These are phyloP conservation scores for Wickerhamomyces sp. DNA, from an alignment of 1,139 yeast genomes.

Conservation along the genomic window DNA sequence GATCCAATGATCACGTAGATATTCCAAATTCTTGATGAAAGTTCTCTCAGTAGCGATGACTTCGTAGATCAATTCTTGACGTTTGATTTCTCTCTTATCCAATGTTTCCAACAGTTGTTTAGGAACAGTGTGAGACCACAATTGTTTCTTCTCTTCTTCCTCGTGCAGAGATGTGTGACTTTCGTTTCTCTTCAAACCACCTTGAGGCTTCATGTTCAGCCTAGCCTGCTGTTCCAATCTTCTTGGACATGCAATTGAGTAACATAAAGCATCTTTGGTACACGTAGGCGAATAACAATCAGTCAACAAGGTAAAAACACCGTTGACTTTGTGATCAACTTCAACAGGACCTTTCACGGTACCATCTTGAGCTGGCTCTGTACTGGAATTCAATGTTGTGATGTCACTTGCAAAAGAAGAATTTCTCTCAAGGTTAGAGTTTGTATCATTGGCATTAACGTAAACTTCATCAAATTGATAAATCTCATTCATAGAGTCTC, in stretches of 20 bases:
- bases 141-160: slow-evolving; percentile 77
- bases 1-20: slow-evolving; percentile 90
- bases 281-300: slow-evolving; percentile 98
- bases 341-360: slow-evolving; percentile 8
- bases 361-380: background rate
- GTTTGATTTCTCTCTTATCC: slow-evolving; percentile 80
- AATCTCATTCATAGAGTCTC: slow-evolving; percentile 85
- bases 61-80: slow-evolving; percentile 95
- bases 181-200: slow-evolving; percentile 81
- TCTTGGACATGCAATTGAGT: slow-evolving; percentile 96
- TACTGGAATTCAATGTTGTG: slow-evolving; percentile 4
- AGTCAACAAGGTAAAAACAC: slow-evolving; percentile 87
- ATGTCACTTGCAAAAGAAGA: slow-evolving; percentile 21
- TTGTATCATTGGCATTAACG: slow-evolving; percentile 12
- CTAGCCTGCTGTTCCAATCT: slow-evolving; percentile 95
- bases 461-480: slow-evolving; percentile 72
- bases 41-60: slow-evolving; percentile 92
- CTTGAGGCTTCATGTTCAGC: slow-evolving; percentile 80
- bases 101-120: slow-evolving; percentile 71
- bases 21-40: slow-evolving; percentile 90
- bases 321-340: slow-evolving; percentile 50
- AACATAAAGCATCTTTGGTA: slow-evolving; percentile 80
- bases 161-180: slow-evolving; percentile 71
- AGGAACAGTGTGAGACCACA: slow-evolving; percentile 94
- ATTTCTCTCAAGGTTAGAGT: slow-evolving; percentile 17